These are phyloP conservation scores for Nothomitra cinnamomea DNA, from an alignment of 2,329 filamentous ascomycete species.

Conservation along the genomic window DNA sequence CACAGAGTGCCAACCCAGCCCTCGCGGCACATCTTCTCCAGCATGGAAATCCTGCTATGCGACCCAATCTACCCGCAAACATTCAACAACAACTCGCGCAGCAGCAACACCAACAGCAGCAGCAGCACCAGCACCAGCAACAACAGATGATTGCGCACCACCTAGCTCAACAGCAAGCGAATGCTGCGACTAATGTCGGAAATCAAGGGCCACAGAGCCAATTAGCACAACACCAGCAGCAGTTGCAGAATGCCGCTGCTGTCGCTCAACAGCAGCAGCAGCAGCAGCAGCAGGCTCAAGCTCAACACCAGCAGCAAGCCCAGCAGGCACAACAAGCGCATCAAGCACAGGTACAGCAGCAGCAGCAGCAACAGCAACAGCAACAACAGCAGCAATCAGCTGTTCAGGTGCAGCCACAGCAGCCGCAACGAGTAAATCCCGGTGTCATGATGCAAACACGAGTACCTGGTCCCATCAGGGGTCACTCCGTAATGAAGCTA, in stretches of 20 bases:
- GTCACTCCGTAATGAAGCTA: slow-evolving; percentile 32
- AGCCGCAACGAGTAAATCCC: slow-evolving; percentile 19
- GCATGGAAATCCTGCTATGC: slow-evolving; percentile 31
- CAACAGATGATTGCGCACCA: slow-evolving; percentile 31
- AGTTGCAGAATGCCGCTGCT: slow-evolving; percentile 11
- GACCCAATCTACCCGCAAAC: slow-evolving; percentile 33
- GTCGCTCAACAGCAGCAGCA: slow-evolving; percentile 14
- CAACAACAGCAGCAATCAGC: slow-evolving; percentile 20
- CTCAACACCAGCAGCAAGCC: slow-evolving; percentile 13
- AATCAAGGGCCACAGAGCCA: slow-evolving; percentile 30
- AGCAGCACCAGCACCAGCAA: slow-evolving; percentile 24
- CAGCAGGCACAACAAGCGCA: slow-evolving; percentile 14
- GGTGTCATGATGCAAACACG: slow-evolving; percentile 22
- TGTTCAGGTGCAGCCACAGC: slow-evolving; percentile 43
- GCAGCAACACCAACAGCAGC: slow-evolving; percentile 22
- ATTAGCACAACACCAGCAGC: slow-evolving; percentile 25
- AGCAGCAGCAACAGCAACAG: slow-evolving; percentile 26
- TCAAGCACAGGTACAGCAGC: slow-evolving; percentile 17
- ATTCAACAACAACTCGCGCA: slow-evolving; percentile 29
- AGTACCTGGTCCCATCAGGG: slow-evolving; percentile 17
- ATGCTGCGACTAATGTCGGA: slow-evolving; percentile 23
- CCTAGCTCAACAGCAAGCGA: slow-evolving; percentile 24
- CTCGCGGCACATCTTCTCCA: neutral
- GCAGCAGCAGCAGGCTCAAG: slow-evolving; percentile 18
- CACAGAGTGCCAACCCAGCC: slow-evolving; percentile 31